Evolutionary conservation across 2,329 filamentous ascomycete species (phyloP).

Genomic region (Leptographium wingfieldii): DNA sequence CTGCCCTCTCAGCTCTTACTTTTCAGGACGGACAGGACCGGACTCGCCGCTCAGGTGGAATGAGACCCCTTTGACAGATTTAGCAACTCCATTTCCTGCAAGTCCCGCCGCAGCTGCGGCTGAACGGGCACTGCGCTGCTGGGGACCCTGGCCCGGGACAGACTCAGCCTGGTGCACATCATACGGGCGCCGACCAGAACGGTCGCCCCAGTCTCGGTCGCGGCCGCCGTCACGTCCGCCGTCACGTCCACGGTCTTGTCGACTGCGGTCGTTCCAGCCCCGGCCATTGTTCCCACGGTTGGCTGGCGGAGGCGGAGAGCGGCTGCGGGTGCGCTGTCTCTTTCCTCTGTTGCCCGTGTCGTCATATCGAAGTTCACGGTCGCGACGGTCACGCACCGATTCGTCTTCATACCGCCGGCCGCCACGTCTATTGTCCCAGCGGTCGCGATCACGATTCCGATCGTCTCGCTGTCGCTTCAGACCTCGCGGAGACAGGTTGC

Average conservation of each 20-base stretch:
- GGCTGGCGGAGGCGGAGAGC: conserved; percentile 26
- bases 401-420: conserved; percentile 26
- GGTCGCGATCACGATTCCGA: not conserved
- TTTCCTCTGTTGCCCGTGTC: conserved; percentile 41
- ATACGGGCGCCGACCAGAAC: conserved; percentile 16
- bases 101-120: not conserved
- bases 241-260: conserved; percentile 11
- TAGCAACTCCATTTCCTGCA: conserved; percentile 31
- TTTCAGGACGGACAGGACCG: not conserved
- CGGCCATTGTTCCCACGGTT: conserved; percentile 19
- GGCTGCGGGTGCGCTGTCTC: conserved; percentile 41
- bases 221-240: conserved; percentile 17
- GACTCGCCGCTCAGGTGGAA: conserved; percentile 22
- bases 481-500: conserved; percentile 48
- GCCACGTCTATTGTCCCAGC: conserved; percentile 3
- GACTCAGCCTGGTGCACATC: conserved; percentile 18
- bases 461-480: conserved; percentile 52
- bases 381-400: conserved; percentile 11
- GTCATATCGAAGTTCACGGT: conserved; percentile 7
- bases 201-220: conserved; percentile 14
- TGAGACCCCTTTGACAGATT: conserved; percentile 51
- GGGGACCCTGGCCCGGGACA: not conserved
- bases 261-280: conserved; percentile 15
- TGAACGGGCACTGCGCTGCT: conserved; percentile 20
- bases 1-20: not conserved